Conservation (phyloP, 495 filamentous ascomycete genomes). For the Xylaria telfairii region DNA sequence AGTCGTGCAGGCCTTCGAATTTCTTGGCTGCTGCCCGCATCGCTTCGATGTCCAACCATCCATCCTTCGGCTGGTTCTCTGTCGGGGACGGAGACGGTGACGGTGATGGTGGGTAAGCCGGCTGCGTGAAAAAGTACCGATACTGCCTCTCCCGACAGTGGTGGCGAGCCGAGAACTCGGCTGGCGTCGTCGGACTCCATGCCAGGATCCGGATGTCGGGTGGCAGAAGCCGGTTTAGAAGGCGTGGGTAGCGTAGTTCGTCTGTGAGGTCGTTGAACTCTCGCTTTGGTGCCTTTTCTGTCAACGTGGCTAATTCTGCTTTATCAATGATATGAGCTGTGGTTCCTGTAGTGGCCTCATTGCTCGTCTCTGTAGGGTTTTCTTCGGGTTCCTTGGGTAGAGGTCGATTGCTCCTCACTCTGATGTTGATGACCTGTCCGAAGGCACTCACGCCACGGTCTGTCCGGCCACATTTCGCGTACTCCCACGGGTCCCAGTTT, state of each 20-base stretch:
- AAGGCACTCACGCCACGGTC: constrained; percentile 95
- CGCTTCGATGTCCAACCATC: constrained; percentile 77
- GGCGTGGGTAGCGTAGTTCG: constrained; percentile 79
- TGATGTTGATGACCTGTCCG: constrained; percentile 87
- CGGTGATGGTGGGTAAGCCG: constrained; percentile 72
- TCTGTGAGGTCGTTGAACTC: constrained; percentile 77
- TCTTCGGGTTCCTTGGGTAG: constrained; percentile 34
- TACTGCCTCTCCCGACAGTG: constrained; percentile 88
- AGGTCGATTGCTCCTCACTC: constrained; percentile 79
- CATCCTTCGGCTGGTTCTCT: constrained; percentile 45
- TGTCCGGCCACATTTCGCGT: constrained; percentile 92
- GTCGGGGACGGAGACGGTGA: too few relatives aligned
- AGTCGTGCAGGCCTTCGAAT: constrained; percentile 87
- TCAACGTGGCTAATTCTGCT: constrained; percentile 7
- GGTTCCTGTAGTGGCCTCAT: background rate
- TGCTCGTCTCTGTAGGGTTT: background rate
- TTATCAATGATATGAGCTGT: constrained; percentile 24
- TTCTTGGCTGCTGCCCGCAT: constrained; percentile 83
- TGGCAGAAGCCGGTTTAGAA: constrained; percentile 87
- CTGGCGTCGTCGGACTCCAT: constrained; percentile 85
- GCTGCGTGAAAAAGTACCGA: constrained; percentile 96
- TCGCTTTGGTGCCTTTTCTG: constrained; percentile 31
- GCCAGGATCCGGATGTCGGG: constrained; percentile 88
- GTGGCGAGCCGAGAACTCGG: constrained; percentile 88
- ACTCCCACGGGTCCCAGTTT: constrained; percentile 82